Evolutionary conservation across 352 stramenopile genomes (phyloP).

Genomic region (Globisporangium mamillatum): DNA sequence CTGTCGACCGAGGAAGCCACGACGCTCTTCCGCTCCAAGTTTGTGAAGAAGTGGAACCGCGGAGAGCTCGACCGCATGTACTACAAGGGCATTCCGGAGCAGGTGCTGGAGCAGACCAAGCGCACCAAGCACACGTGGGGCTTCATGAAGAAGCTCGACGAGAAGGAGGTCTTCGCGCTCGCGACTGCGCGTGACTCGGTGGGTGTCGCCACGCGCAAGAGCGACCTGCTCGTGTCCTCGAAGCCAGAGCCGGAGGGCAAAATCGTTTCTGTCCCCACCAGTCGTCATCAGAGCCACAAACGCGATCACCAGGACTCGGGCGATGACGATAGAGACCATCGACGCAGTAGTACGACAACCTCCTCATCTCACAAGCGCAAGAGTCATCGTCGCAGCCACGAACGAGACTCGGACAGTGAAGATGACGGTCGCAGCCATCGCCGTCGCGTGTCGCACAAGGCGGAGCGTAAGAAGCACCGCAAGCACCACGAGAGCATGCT

Average conservation of each 20-base stretch:
- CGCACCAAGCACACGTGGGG: slow-evolving; percentile 72
- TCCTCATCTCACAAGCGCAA: not conserved
- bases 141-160: slow-evolving; percentile 55
- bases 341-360: not conserved
- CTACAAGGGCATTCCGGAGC: slow-evolving; percentile 58
- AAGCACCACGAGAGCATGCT: slow-evolving; percentile 43
- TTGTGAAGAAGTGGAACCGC: slow-evolving; percentile 65
- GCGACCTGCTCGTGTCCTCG: slow-evolving; percentile 28
- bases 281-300: not conserved
- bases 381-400: not conserved
- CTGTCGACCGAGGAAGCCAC: slow-evolving; percentile 55
- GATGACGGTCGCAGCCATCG: slow-evolving; percentile 11
- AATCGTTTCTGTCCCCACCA: not conserved
- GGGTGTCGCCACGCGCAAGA: slow-evolving; percentile 59
- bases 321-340: not conserved
- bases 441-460: slow-evolving; percentile 22
- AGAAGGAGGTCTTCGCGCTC: slow-evolving; percentile 59
- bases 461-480: slow-evolving; percentile 32
- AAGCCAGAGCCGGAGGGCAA: not conserved
- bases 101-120: slow-evolving; percentile 62
- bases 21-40: slow-evolving; percentile 52
- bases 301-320: slow-evolving; percentile 1
- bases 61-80: slow-evolving; percentile 55
- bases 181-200: slow-evolving; percentile 70
- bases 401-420: slow-evolving; percentile 23